phyloP scores from a whole-genome alignment of 225 moss, liverwort and hornwort genomes.

The Asterella californica region DNA sequence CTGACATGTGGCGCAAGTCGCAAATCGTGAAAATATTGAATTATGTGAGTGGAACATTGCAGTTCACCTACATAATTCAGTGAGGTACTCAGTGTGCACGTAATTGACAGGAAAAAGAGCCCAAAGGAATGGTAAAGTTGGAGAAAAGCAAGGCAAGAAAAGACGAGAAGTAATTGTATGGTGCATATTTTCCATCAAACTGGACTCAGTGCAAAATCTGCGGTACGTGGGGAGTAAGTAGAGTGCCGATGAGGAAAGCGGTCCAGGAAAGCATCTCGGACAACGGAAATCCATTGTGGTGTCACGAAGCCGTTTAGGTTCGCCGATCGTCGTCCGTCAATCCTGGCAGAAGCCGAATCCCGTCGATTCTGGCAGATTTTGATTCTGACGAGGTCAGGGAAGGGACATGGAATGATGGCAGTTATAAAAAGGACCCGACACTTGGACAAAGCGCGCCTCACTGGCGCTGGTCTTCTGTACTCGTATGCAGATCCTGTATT shows the following conservation, averaged over 20 bases:
- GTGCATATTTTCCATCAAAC: background rate
- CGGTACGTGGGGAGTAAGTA: background rate
- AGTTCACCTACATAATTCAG: too few relatives aligned
- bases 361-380: background rate
- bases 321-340: constrained; percentile 3
- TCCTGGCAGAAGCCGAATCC: background rate
- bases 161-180: background rate
- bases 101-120: too few relatives aligned
- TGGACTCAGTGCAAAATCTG: background rate
- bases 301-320: background rate
- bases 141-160: background rate
- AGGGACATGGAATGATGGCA: background rate
- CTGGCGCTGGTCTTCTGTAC: background rate
- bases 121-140: too few relatives aligned
- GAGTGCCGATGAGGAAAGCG: background rate
- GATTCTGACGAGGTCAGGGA: background rate
- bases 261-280: background rate
- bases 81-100: too few relatives aligned
- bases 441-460: background rate
- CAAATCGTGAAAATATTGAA: too few relatives aligned
- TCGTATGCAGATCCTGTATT: background rate
- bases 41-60: too few relatives aligned
- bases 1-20: too few relatives aligned
- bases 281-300: background rate
- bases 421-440: constrained; percentile 11